phyloP scores from a whole-genome alignment of 495 filamentous ascomycete genomes.

The Aspergillus heteromorphus region DNA sequence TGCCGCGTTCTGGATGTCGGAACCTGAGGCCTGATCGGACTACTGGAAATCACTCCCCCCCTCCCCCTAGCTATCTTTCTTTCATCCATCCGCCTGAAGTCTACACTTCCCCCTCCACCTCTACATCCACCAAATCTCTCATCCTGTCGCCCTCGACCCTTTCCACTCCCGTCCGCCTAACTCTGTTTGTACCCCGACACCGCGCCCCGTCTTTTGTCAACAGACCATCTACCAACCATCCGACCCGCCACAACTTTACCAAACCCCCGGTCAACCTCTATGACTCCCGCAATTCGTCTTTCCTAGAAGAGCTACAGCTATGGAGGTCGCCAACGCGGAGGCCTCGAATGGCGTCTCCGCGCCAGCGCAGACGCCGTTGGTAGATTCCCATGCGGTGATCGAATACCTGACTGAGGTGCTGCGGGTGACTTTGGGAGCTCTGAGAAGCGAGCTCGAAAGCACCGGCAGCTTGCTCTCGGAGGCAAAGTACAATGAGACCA shows the following conservation, averaged over 20 bases:
- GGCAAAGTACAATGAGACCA: slow-evolving; percentile 63
- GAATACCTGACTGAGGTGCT: slow-evolving; percentile 76
- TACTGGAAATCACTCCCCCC: not conserved
- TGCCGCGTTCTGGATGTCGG: slow-evolving; percentile 20
- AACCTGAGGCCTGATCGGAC: not conserved
- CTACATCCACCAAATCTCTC: too few species aligned
- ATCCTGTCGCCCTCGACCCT: not conserved
- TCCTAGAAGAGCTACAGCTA: slow-evolving; percentile 24
- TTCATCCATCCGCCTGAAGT: not conserved
- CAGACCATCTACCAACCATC: not conserved
- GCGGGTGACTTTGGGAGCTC: slow-evolving; percentile 79
- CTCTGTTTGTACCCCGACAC: not conserved
- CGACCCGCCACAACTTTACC: not conserved
- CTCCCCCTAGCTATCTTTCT: not conserved
- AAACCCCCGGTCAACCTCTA: slow-evolving; percentile 16
- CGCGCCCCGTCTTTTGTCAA: slow-evolving; percentile 5
- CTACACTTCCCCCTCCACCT: too few species aligned
- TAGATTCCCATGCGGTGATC: slow-evolving; percentile 60
- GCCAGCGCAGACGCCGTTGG: slow-evolving; percentile 32
- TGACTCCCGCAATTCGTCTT: slow-evolving; percentile 22
- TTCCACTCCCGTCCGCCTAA: not conserved
- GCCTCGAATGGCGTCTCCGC: slow-evolving; percentile 42
- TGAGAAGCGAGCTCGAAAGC: slow-evolving; percentile 69
- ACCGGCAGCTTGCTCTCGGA: slow-evolving; percentile 77
- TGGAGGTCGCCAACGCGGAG: slow-evolving; percentile 49